Percentiles rank a stretch among this genome's conserved stretches.
Conservation (phyloP, 257 asterid genomes). For the Plantago elongata region DNA sequence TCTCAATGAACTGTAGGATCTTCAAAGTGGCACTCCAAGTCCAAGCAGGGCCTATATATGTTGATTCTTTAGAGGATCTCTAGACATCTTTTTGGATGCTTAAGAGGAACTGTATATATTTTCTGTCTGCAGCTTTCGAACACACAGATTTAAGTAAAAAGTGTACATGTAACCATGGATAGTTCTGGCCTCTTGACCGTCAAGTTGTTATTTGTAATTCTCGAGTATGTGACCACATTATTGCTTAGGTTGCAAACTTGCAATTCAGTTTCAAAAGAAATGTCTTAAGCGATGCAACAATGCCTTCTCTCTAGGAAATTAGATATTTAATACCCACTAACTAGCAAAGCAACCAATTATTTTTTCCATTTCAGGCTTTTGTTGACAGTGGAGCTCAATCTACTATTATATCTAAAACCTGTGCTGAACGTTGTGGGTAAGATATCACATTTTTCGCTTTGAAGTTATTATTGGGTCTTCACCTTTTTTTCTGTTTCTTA, state of each 20-base stretch:
- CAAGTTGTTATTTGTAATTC: background rate
- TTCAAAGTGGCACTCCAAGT: background rate
- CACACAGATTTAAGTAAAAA: too few species aligned
- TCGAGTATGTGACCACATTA: background rate
- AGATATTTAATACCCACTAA: background rate
- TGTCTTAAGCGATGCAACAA: background rate
- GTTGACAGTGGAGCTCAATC: conserved; percentile 99
- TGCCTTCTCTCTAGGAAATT: conserved; percentile 10
- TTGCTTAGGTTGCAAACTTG: conserved; percentile 4
- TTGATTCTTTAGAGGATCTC: too few species aligned
- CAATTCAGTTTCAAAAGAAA: background rate
- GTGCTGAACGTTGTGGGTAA: conserved; percentile 97
- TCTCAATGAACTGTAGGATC: too few species aligned
- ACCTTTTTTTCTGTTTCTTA: conserved; percentile 11
- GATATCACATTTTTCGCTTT: conserved; percentile 19
- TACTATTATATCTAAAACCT: conserved; percentile 90
- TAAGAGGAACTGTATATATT: too few species aligned
- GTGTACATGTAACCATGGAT: too few species aligned
- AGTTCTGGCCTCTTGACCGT: too few species aligned
- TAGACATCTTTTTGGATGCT: too few species aligned
- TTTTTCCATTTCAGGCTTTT: conserved; percentile 65
- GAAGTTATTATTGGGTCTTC: conserved; percentile 6
- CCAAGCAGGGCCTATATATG: background rate
- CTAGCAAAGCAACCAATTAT: conserved; percentile 4
- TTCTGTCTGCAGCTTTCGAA: too few species aligned